Evolutionary conservation across 495 filamentous ascomycete species (phyloP), one percentile per base, ranked within the genome.

Genomic region (Podospora fimiseda): DNA sequence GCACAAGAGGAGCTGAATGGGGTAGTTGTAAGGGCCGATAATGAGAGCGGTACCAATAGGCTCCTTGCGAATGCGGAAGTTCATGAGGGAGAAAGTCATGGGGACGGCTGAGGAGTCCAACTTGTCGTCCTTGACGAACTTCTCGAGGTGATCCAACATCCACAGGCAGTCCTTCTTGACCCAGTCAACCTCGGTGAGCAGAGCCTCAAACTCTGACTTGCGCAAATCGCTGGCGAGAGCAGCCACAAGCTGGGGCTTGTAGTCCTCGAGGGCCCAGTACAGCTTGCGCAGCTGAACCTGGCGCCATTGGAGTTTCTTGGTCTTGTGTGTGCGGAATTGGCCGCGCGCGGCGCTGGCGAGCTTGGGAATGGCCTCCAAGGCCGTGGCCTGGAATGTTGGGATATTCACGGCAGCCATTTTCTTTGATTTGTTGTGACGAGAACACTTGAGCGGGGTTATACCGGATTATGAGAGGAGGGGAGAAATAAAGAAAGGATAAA

Each of bases 21-120:
- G 93, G 69, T 87, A 95, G 75, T 98, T 97, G 75, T 87, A 97
- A 40, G 90, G 79, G 43, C 92, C 93, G 64, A 98, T 92, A 57
- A 96, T 82, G 57, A 97, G 71, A 1, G 90, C 82, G 33, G 79
- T 66, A 38, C 93, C 93, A 40, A 97, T 62, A 11, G 93, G 93
- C 60, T 97, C 93, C 74, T 96, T 96, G 42, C 85, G 74, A 66
- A 92, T 85, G 63, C 79, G 84, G 19, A 90, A 88, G 42, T 70
- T 83, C 72, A 90, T 74, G 22, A 84, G 52, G 56, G 76, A 75
- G 65, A 82, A 89, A 16, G 75, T 73, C 7, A 86, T 61, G 8
- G 82, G 73, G 38, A 94, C 86, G 65, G 93, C 82, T 50, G 76
- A 62, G 7, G 65, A 41, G 27, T 60, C 62, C 11, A 88, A 74